These are phyloP conservation scores for Pseudocercospora eumusae DNA, from an alignment of 2,329 filamentous ascomycete genomes.

Conservation along the genomic window DNA sequence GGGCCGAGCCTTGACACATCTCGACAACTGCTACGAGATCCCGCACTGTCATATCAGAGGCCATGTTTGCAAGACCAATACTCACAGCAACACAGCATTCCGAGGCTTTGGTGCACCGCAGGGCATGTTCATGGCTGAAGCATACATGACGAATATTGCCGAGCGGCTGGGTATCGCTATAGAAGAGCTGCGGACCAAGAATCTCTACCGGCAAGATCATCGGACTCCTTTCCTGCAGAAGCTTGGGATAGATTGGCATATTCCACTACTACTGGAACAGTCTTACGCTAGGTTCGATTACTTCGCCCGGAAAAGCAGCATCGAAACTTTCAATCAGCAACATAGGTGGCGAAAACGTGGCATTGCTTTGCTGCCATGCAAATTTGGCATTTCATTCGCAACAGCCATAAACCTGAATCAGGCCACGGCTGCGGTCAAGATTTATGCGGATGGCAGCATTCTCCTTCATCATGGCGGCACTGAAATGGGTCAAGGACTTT, in stretches of 20 bases:
- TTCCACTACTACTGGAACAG: background rate
- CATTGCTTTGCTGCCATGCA: constrained; percentile 83
- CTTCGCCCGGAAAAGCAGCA: background rate
- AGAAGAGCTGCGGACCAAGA: background rate
- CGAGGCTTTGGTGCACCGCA: background rate
- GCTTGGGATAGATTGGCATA: background rate
- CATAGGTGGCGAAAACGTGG: constrained; percentile 95
- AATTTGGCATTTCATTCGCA: constrained; percentile 91
- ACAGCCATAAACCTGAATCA: constrained; percentile 96
- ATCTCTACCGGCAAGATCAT: background rate
- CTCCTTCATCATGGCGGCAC: background rate
- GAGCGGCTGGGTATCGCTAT: background rate
- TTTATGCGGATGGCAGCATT: background rate
- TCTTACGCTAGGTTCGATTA: background rate
- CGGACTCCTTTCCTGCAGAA: background rate
- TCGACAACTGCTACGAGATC: background rate
- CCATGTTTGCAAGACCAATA: background rate
- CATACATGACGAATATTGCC: background rate
- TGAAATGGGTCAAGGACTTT: background rate
- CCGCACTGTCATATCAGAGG: constrained; percentile 62
- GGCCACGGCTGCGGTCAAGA: constrained; percentile 80
- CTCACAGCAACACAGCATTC: background rate
- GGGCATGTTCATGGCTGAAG: background rate
- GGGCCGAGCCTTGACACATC: background rate
- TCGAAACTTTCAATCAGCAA: background rate